Conservation (phyloP, 768 basidiomycete genomes). For the Lentinula raphanica region DNA sequence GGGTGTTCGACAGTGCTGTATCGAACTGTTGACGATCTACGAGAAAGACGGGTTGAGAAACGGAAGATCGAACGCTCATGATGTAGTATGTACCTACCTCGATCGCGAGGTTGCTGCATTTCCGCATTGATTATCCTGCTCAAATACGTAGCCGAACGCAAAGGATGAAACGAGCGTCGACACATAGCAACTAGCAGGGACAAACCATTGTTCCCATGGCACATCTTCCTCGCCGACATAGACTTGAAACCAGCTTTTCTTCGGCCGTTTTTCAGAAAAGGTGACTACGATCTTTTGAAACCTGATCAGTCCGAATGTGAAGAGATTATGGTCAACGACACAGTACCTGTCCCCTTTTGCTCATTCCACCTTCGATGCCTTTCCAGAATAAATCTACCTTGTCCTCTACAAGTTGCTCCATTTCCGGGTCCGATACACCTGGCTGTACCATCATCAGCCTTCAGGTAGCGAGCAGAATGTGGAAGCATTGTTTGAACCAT, state of each 20-base stretch:
- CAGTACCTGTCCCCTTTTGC: conserved; percentile 66
- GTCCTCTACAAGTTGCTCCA: conserved; percentile 65
- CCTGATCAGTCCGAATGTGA: neutral
- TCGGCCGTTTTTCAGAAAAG: conserved; percentile 70
- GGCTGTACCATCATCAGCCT: conserved; percentile 40
- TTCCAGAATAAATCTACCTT: conserved; percentile 80
- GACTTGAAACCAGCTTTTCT: conserved; percentile 74
- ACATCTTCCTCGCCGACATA: conserved; percentile 75
- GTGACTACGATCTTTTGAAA: conserved; percentile 57
- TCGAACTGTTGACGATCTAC: conserved; percentile 49
- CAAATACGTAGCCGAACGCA: conserved; percentile 20
- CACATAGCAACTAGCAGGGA: neutral
- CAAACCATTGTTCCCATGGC: conserved; percentile 83
- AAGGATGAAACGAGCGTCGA: neutral
- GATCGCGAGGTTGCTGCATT: conserved; percentile 66
- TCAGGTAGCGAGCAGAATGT: neutral
- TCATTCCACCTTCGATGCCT: conserved; percentile 57
- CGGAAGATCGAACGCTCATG: neutral
- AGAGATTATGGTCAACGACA: neutral
- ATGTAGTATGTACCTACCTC: conserved; percentile 33
- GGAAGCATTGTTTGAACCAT: conserved; percentile 47
- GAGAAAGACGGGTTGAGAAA: neutral
- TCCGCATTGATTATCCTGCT: conserved; percentile 76
- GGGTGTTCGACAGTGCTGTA: conserved; percentile 49
- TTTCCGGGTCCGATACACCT: conserved; percentile 68